Evolutionary conservation across 495 filamentous ascomycete species (phyloP).

Genomic region (Aspergillus sclerotiicarbonarius): DNA sequence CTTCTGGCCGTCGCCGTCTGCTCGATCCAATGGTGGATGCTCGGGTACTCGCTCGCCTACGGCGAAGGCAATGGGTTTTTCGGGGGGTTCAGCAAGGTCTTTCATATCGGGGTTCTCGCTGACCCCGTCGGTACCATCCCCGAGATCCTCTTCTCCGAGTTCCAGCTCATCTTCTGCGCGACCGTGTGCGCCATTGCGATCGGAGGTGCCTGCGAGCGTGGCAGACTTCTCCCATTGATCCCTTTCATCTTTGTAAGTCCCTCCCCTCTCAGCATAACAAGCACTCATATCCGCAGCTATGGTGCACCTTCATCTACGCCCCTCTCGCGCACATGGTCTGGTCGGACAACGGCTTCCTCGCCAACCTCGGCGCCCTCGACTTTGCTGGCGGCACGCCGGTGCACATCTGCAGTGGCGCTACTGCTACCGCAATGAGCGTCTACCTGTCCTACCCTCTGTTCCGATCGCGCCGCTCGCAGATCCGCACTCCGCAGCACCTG

Average conservation of each 20-base stretch:
- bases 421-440: constrained; percentile 39
- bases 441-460: constrained; percentile 44
- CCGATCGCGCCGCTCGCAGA: constrained; percentile 37
- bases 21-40: constrained; percentile 47
- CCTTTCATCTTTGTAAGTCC: constrained; percentile 49
- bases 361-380: constrained; percentile 38
- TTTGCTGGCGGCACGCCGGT: constrained; percentile 49
- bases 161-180: constrained; percentile 53
- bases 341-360: constrained; percentile 38
- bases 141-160: constrained; percentile 51
- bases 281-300: constrained; percentile 26
- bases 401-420: constrained; percentile 46
- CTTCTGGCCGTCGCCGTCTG: constrained; percentile 42
- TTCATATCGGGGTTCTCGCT: constrained; percentile 37
- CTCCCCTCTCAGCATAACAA: not conserved
- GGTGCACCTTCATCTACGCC: constrained; percentile 46
- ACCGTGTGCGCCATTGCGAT: constrained; percentile 45
- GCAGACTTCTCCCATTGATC: constrained; percentile 46
- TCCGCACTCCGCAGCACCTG: constrained; percentile 40
- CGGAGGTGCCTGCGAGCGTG: constrained; percentile 49
- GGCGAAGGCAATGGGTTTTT: constrained; percentile 36
- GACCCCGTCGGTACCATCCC: constrained; percentile 45
- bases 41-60: constrained; percentile 45
- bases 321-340: constrained; percentile 48
- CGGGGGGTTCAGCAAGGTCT: constrained; percentile 37